Evolutionary conservation across 2,329 filamentous ascomycete genomes (phyloP), one percentile per base, ranked within the genome.

Genomic region (Hypoxylon sp.): DNA sequence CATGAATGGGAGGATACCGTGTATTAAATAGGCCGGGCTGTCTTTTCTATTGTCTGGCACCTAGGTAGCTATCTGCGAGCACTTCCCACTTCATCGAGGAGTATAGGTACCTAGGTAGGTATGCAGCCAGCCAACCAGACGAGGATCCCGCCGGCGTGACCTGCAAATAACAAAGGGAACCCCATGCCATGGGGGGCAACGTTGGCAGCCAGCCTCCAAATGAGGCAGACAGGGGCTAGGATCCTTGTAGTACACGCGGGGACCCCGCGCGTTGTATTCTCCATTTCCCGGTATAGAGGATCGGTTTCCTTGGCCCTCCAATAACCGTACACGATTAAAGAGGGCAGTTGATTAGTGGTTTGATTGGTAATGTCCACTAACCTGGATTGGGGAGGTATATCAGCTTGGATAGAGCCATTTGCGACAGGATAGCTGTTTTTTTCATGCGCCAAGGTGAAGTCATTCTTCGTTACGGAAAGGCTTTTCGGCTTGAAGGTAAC

Each of bases 181-280:
- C 37, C 30, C 17, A 25, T 30, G 25, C 25, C 25, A 27, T 27
- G 25, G 25, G 25, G 40, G n/a, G 37, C 31, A 58, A 48, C 35
- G 37, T 42, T 42, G 6, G n/a, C n/a, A 20, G 40, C 40, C 40
- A 44, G 40, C 40, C 46, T 22, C 42, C 55, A 33, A 46, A 6
- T n/a, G 20, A 50, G 33, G 42, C n/a, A 42, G 53, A n/a, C 40
- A 44, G 40, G 40, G 40, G 40, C 11, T 27, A 30, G 20, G 11
- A 56, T 61, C 50, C 56, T 66, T 56, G 49, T 46, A 33, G 20
- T n/a, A 35, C 44, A 49, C 57, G 51, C 48, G 65, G 68, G 65
- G 68, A 42, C 65, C 65, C 68, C 68, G 61, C 68, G 61, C 66
- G 49, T 59, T 46, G 20, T 48, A 22, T 55, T 56, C 58, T 51